Conservation (phyloP, 2,329 filamentous ascomycete genomes). For the Epichloe hybrida region DNA sequence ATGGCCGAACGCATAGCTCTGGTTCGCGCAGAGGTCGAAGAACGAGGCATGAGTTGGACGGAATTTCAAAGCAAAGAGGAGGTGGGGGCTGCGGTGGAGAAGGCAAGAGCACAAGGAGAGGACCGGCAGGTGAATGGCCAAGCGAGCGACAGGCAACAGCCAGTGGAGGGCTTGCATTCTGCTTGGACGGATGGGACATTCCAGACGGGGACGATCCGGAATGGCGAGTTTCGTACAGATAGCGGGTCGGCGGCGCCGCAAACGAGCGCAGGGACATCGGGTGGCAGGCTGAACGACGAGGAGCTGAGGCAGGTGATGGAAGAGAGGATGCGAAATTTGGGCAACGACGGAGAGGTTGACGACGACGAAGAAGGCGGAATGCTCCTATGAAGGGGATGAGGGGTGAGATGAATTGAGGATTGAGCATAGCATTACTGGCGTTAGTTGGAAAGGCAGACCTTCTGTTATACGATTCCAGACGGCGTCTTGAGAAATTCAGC, state of each 20-base stretch:
- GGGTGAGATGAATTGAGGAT: background rate
- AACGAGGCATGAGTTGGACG: slow-evolving; percentile 40
- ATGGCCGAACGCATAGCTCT: slow-evolving; percentile 54
- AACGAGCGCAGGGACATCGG: slow-evolving; percentile 7
- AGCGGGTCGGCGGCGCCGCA: slow-evolving; percentile 5
- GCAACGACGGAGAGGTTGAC: slow-evolving; percentile 23
- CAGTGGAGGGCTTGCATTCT: slow-evolving; percentile 16
- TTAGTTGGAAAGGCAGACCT: background rate
- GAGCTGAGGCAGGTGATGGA: slow-evolving; percentile 43
- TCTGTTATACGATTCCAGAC: background rate
- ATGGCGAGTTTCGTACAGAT: slow-evolving; percentile 36
- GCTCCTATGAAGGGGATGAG: slow-evolving; percentile 34
- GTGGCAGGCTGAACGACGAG: slow-evolving; percentile 43
- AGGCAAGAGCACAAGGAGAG: slow-evolving; percentile 7
- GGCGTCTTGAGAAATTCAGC: no score
- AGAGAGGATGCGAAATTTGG: slow-evolving; percentile 35
- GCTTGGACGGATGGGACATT: slow-evolving; percentile 53
- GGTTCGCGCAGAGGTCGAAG: slow-evolving; percentile 50
- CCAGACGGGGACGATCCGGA: slow-evolving; percentile 42
- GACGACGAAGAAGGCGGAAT: slow-evolving; percentile 39
- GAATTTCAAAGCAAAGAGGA: slow-evolving; percentile 40
- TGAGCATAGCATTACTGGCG: slow-evolving; percentile 1
- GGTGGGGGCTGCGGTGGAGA: slow-evolving; percentile 16
- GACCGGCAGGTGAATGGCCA: background rate
- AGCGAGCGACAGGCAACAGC: background rate